Base-by-base conservation (phyloP, 257 asterid genomes). In the Solanum paucissectum region DNA sequence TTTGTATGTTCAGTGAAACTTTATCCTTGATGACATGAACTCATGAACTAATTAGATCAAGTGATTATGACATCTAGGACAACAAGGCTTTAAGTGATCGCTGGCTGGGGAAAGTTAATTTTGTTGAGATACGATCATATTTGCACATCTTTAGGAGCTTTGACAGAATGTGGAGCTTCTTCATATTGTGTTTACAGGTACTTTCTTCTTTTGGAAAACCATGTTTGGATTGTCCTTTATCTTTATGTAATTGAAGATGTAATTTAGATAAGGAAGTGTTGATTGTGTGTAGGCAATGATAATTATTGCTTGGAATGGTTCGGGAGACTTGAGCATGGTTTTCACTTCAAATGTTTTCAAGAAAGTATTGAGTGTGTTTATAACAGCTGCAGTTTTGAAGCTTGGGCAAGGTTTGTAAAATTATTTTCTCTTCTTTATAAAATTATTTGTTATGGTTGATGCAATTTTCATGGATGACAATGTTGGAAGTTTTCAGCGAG, bases 91-190 rank as follows among this genome's bases (percentile, higher is more conserved):
- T 89, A 77, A 90, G 90, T 72, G 98, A 95, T 90, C 94, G 98
- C 85, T 96, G 99, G 99, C 92, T 96, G 90, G 99, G 99, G 86
- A 97, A 97, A 92, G 99, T 95, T 89, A 97, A 95, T 93, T 97
- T 97, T 86, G 99, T 96, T 62, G 99, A 97, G 96, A 96, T 97
- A 88, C 96, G 99, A 74, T 96, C 99, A 82, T 97, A 89, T 92
- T 97, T 96, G 99, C 99, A 97, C 89, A 91, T 96, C 64, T 97
- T 94, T 88, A 93, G 99, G 93, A 97, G 99, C 93, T 97, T 96
- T 76, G 95, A 96, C 93, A 93, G 99, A 92, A 95, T 97, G 99
- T 97, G 99, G 99, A 94, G 98, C 90, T 97, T 97, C 95, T 96
- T 95, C 93, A 97, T 97, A 89, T 91, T 97, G 94, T 93, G 98